Base-by-base conservation (phyloP, 2,329 filamentous ascomycete species). In the Exserohilum rostratum region DNA sequence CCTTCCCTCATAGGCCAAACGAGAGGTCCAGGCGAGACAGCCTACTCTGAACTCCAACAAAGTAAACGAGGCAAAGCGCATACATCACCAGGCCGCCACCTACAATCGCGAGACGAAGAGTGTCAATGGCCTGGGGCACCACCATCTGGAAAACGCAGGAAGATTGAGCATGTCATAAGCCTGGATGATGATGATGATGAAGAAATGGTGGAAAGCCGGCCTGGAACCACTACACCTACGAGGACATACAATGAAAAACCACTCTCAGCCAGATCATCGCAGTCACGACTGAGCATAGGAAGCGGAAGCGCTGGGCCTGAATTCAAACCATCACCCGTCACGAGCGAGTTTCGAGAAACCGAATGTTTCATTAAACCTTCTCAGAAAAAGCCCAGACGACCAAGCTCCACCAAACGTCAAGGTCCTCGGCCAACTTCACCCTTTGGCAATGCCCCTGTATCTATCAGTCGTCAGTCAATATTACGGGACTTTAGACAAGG, bases 321-420 rank as follows among this genome's bases (percentile, higher is more conserved):
- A 2, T 37, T 47, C 27, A 49, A 34, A 17, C 25, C 44, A 15
- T 44, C 33, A 12, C 43, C 33, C 17, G 11, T 50, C 15, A 42
- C 38, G 5, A 72, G 62, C 52, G 66, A 62, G 37, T 69, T 70
- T 34, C 42, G 54, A 22, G 38, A 46, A 20, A 56, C 49, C 5
- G 55, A 63, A 13, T 37, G 29, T 11, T 15, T 62, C 5, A 17
- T 54, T 1, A 53, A 62, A 22, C 18, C 60, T 12, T 57, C 35
- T 11, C 55, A 53, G n/a, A 65, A 58, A 46, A 61, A 57, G 47
- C 39, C 53, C 11, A 60, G 59, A 29, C 50, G 22, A 6, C 35
- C 49, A 18, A 34, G n/a, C 15, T 50, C 33, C 10, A 45, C 27
- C 13, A 34, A 33, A 39, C 30, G 25, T 25, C 39, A 37, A 31